phyloP scores from a whole-genome alignment of 2,329 filamentous ascomycete species.

The Arthrinium phaeospermum region DNA sequence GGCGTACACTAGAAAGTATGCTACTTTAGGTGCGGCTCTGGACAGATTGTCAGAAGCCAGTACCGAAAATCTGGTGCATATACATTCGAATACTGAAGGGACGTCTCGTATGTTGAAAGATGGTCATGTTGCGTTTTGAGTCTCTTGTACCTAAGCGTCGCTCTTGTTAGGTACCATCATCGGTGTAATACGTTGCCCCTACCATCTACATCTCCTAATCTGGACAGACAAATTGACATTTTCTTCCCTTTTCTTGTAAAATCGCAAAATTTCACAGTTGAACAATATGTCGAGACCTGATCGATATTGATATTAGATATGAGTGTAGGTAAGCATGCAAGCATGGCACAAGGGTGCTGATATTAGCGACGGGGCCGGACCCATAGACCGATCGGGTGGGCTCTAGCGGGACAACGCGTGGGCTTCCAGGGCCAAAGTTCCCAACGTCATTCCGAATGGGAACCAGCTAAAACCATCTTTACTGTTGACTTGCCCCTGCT shows the following conservation, averaged over 20 bases:
- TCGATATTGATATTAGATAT: too few relatives aligned
- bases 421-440: not conserved
- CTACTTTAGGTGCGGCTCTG: not conserved
- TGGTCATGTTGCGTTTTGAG: not conserved
- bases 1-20: not conserved
- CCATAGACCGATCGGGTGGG: not conserved
- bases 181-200: too few relatives aligned
- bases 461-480: not conserved
- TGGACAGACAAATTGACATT: too few relatives aligned
- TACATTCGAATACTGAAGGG: not conserved
- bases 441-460: slow-evolving; percentile 1
- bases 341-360: not conserved
- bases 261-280: too few relatives aligned
- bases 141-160: not conserved
- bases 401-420: not conserved
- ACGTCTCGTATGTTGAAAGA: not conserved
- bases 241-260: too few relatives aligned
- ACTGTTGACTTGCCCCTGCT: not conserved
- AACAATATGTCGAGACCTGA: too few relatives aligned
- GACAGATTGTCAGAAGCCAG: not conserved
- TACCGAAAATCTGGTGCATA: not conserved
- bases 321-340: too few relatives aligned
- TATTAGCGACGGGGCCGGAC: not conserved
- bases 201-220: too few relatives aligned
- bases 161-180: too few relatives aligned